These are phyloP conservation scores for Durusdinium trenchii DNA, from an alignment of 73 alveolate species.

Conservation along the genomic window DNA sequence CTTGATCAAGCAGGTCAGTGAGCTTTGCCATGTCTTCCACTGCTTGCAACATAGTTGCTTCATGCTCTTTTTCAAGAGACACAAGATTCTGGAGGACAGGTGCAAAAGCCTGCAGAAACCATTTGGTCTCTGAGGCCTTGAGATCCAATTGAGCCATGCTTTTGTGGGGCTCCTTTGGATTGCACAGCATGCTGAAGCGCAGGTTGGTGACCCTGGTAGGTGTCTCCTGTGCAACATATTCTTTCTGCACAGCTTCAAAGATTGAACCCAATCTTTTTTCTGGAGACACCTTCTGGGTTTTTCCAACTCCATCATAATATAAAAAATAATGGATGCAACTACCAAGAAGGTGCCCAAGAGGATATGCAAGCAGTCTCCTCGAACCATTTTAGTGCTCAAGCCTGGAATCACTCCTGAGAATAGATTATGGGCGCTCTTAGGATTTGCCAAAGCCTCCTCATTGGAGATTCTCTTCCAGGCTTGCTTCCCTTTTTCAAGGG, in stretches of 20 bases:
- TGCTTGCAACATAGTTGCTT: background rate
- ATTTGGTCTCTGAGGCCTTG: background rate
- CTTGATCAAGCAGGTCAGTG: background rate
- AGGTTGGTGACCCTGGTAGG: background rate
- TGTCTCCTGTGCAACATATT: background rate
- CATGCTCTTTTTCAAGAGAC: background rate
- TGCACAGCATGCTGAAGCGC: background rate
- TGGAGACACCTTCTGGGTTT: background rate
- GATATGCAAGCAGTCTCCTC: constrained; percentile 6
- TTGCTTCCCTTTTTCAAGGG: background rate
- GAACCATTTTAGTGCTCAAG: background rate
- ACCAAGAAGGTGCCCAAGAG: background rate
- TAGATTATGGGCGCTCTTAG: background rate
- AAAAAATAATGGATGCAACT: background rate
- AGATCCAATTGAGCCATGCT: background rate
- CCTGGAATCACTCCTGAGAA: background rate
- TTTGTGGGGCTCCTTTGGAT: background rate
- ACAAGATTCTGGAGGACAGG: no score
- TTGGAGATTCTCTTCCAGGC: background rate
- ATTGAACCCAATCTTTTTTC: background rate
- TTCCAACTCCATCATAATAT: background rate
- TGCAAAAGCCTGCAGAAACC: background rate
- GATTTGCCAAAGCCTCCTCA: background rate
- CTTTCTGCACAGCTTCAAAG: background rate
- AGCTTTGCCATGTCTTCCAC: background rate